Evolutionary conservation across 2,329 filamentous ascomycete species (phyloP), one percentile per base, ranked within the genome.

Genomic region (Cercospora canescens): DNA sequence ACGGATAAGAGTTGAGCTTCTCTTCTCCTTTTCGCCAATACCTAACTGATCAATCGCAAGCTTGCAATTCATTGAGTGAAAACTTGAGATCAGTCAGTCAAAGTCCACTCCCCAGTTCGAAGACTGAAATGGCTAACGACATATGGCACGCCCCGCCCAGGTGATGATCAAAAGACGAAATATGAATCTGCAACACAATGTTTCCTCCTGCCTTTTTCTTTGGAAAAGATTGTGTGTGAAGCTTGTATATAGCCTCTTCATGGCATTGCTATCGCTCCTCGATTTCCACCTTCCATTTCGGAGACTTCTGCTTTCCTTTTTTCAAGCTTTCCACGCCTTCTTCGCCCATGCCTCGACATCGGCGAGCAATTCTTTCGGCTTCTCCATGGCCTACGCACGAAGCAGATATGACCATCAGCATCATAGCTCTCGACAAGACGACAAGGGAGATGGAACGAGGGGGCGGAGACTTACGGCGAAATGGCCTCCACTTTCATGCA

Each of bases 401-500:
- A 32, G 30, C 5, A n/a, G n/a, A n/a, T n/a, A n/a, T n/a, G n/a
- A 64, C 21, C 41, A 50, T 48, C 7, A 24, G 26, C 3, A 8
- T 28, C 62, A 45, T 2, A 32, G 35, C 35, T 9, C 11, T 7
- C 7, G 41, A 35, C 11, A 39, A 7, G 7, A 14, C 21, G 2
- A 8, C 18, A 14, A 35, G n/a, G 30, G 12, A n/a, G 4, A 52
- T 37, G 28, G 21, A 6, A 37, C 24, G 7, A 18, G 30, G 30
- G 9, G 9, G 5, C 9, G 30, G 12, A 21, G 34, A 62, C 60
- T 41, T 41, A 62, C 60, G 28, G 78, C 78, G 72, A 80, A 80
- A 71, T 80, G 78, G 3, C 78, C 78, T 21, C 78, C 78, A 35
- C 65, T 69, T 39, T 79, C 75, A 71, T 83, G 81, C 55, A 76